Evolutionary conservation across 306 rosid species (phyloP), one percentile per base, ranked within the genome.

Genomic region (Cicer bijugum): DNA sequence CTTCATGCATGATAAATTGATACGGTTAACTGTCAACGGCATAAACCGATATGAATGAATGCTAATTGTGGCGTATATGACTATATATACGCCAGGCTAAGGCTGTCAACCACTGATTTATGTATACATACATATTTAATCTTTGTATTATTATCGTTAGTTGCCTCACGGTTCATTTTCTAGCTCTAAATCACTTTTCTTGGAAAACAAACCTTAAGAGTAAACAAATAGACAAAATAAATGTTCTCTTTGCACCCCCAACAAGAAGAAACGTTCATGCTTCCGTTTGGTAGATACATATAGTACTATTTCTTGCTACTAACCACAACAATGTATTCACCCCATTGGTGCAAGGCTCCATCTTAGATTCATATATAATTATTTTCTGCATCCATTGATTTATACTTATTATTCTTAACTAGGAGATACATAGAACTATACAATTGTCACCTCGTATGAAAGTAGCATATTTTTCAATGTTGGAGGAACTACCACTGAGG

Each of bases 211-310:
- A 1, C 44, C 8, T 7, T 40, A 8, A 40, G 7, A 42, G 9
- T 42, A 42, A 42, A 6, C 6, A 42, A 8, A 42, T 42, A 42
- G 6, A 6, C 9, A 42, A 42, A 42, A 42, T 42, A 42, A 42
- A 42, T 2, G 45, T 42, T 42, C 45, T 42, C 45, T 2, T 42
- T 42, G 9, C 44, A 40, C 9, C 44, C 44, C 9, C 33, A 2
- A 23, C 16, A 51, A 43, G n/a, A 19, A 15, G 20, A 71, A 71
- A 71, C 38, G 75, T 38, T 53, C 75, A 70, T 16, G 64, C 40
- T 39, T 39, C 19, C 8, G 12, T 53, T 56, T 55, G 56, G 28
- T 28, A 28, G 35, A 28, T 28, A 28, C 35, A 28, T 28, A 28
- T 28, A 28, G 35, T 4, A 28, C 35, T 28, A 28, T 28, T 28